phyloP scores from a whole-genome alignment of 305 asterid species.

The Fraxinus angustifolia region DNA sequence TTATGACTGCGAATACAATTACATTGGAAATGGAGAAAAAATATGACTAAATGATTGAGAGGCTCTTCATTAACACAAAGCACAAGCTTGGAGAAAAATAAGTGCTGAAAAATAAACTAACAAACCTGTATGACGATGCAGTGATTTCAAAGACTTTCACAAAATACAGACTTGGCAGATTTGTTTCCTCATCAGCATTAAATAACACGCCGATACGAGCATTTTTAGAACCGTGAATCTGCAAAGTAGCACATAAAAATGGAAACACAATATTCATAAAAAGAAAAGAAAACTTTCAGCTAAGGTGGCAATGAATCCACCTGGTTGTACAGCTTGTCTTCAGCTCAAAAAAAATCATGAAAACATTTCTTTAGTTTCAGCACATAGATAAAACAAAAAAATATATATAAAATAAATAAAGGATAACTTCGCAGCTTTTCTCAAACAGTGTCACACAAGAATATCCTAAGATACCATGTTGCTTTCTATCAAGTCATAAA shows the following conservation, averaged over 20 bases:
- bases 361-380: background rate
- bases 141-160: conserved; percentile 66
- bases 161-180: conserved; percentile 58
- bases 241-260: conserved; percentile 31
- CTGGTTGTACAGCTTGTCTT: conserved; percentile 24
- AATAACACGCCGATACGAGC: conserved; percentile 86
- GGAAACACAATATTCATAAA: conserved; percentile 22
- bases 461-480: background rate
- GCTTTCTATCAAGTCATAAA: conserved; percentile 1
- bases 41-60: background rate
- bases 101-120: conserved; percentile 17
- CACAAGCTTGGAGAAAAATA: conserved; percentile 4
- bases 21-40: conserved; percentile 3
- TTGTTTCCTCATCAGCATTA: conserved; percentile 46
- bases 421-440: background rate
- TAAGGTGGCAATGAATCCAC: conserved; percentile 16
- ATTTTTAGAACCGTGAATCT: conserved; percentile 72
- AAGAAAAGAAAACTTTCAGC: background rate
- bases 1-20: conserved; percentile 60
- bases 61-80: conserved; percentile 1
- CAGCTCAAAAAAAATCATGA: conserved; percentile 21
- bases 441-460: background rate
- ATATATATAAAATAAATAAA: conserved; percentile 31
- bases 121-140: conserved; percentile 76
- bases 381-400: background rate